phyloP scores from a whole-genome alignment of 192 early-diverging fungal genomes.

The Linderina pennispora region DNA sequence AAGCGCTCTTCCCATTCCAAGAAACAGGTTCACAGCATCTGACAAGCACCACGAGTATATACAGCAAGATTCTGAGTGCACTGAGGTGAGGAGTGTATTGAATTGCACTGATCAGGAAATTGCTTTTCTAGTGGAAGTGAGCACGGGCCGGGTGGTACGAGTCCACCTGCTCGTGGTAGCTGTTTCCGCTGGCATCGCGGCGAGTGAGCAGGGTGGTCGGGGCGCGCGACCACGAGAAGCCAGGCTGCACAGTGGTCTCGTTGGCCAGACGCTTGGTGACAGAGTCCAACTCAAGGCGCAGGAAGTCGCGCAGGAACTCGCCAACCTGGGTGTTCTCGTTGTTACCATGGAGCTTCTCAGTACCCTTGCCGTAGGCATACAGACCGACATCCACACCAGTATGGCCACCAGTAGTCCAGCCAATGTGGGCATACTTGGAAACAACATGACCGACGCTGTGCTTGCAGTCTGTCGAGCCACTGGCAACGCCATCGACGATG shows the following conservation, averaged over 20 bases:
- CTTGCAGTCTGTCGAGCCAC: background rate
- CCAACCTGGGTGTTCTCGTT: background rate
- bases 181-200: background rate
- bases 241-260: slow-evolving; percentile 16
- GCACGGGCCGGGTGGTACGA: slow-evolving; percentile 2
- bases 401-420: background rate
- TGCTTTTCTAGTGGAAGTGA: slow-evolving; percentile 3
- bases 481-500: background rate
- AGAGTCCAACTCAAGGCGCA: background rate
- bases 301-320: background rate
- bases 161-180: slow-evolving; percentile 2
- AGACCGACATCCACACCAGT: background rate
- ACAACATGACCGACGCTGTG: background rate
- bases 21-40: too few species aligned
- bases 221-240: slow-evolving; percentile 1
- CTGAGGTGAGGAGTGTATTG: too few species aligned
- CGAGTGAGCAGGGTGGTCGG: slow-evolving; percentile 2
- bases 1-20: too few species aligned
- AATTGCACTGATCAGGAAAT: too few species aligned
- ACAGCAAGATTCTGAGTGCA: too few species aligned
- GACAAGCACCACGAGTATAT: too few species aligned
- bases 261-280: slow-evolving; percentile 10
- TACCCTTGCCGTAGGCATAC: background rate
- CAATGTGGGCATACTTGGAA: background rate
- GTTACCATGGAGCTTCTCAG: background rate